Percentiles rank a stretch among this genome's conserved stretches.
These are phyloP conservation scores for Saussurea involucrata DNA, from an alignment of 129 eudicot genomes.

Conservation along the genomic window DNA sequence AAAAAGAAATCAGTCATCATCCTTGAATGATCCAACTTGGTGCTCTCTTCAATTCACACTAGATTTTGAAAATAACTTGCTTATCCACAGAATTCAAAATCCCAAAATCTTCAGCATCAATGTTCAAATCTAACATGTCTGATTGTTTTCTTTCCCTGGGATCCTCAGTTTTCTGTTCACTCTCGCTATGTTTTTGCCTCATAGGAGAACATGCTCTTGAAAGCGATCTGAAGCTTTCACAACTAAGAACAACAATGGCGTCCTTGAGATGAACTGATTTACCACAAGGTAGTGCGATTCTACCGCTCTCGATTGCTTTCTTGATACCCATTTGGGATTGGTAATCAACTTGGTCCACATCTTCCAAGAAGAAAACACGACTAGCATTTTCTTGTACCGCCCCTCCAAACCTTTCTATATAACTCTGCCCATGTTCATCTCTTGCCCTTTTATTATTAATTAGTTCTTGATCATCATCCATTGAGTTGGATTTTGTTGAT, in stretches of 20 bases:
- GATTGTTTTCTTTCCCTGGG: not conserved
- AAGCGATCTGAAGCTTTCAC: slow-evolving; percentile 33
- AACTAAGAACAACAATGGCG: slow-evolving; percentile 56
- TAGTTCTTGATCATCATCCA: slow-evolving; percentile 28
- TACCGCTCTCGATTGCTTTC: slow-evolving; percentile 49
- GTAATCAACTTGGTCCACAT: slow-evolving; percentile 51
- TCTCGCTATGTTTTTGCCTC: slow-evolving; percentile 8
- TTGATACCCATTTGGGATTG: slow-evolving; percentile 38
- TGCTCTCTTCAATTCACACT: slow-evolving; percentile 36
- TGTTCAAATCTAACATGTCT: slow-evolving; percentile 38
- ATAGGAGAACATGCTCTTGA: slow-evolving; percentile 45
- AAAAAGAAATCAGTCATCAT: not conserved
- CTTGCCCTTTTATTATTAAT: slow-evolving; percentile 50
- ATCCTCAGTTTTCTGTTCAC: slow-evolving; percentile 4
- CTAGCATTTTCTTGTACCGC: slow-evolving; percentile 48
- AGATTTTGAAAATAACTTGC: slow-evolving; percentile 43
- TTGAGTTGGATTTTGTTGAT: slow-evolving; percentile 36
- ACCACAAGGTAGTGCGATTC: slow-evolving; percentile 23
- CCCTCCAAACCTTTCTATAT: slow-evolving; percentile 42
- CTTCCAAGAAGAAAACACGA: slow-evolving; percentile 53
- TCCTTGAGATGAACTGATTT: slow-evolving; percentile 47
- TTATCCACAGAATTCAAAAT: slow-evolving; percentile 52
- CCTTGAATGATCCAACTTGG: not conserved
- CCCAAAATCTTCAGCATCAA: slow-evolving; percentile 35
- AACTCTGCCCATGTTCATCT: slow-evolving; percentile 37